A percentile compares a stretch with the other conserved stretches of the same genome.
Conservation (phyloP, 148 eudicot species). For the Cornus florida region DNA sequence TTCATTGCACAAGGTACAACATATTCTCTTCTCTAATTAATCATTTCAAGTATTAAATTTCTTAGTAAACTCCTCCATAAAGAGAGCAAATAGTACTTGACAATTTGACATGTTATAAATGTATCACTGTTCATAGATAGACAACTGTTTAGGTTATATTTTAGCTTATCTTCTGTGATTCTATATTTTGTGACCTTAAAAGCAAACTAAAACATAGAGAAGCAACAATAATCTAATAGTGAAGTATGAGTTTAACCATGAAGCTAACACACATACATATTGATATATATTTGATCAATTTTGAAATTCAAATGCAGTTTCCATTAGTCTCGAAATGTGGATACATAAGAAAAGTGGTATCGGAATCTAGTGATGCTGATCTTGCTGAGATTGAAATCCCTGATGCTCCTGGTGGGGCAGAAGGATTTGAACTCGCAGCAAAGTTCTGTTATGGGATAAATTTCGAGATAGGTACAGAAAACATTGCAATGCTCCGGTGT, state of each 20-base stretch:
- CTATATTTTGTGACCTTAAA: too few relatives aligned
- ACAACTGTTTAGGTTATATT: too few relatives aligned
- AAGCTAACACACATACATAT: too few relatives aligned
- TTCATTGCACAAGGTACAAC: slow-evolving; percentile 80
- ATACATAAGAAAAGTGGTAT: slow-evolving; percentile 61
- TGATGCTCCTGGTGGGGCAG: slow-evolving; percentile 78
- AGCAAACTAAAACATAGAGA: too few relatives aligned
- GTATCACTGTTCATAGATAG: too few relatives aligned
- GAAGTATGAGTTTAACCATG: neutral
- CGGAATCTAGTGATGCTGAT: slow-evolving; percentile 51
- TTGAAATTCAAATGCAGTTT: slow-evolving; percentile 45
- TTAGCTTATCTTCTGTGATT: too few relatives aligned
- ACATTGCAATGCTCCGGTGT: slow-evolving; percentile 78
- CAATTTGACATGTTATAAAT: too few relatives aligned
- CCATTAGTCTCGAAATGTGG: slow-evolving; percentile 88
- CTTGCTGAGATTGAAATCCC: slow-evolving; percentile 43
- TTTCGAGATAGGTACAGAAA: slow-evolving; percentile 68
- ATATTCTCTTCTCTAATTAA: neutral
- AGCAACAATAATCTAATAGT: too few relatives aligned
- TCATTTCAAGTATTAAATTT: too few relatives aligned
- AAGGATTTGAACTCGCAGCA: slow-evolving; percentile 81
- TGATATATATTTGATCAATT: too few relatives aligned
- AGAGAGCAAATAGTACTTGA: too few relatives aligned
- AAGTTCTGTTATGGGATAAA: slow-evolving; percentile 92
- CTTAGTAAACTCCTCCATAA: too few relatives aligned